Base-by-base conservation (phyloP, 2,329 filamentous ascomycete genomes). In the Colletotrichum tropicicola region DNA sequence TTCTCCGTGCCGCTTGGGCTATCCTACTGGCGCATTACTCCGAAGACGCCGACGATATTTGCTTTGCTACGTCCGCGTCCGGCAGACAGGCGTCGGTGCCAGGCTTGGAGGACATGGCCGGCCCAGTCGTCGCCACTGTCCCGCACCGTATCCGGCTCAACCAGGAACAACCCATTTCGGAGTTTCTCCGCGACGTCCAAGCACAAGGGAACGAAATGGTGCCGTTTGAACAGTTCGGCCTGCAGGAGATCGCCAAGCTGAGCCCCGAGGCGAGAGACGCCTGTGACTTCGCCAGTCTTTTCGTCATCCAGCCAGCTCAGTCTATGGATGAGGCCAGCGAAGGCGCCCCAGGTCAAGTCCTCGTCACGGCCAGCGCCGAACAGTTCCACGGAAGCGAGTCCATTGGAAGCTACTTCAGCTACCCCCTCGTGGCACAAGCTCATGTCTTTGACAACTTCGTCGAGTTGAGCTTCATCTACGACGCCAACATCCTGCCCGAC, bases 1-100 rank as follows among this genome's bases (percentile, higher is more conserved):
- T 79, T 30, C 75, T 83, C 39, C 74, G 78, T 43, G 78, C 77
- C 17, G 79, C 79, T 4, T 82, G 80, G 80, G 77, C 78, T 5
- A 60, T 81, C 13, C 73, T 78, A 2, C 73, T 79, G 1, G 73
- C 74, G 1, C 66, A 76, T 6, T 80, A 80, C 60, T 72, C 78
- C 59, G 74, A 45, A 66, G 73, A 73, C 3, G 70, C 74, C 28
- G 59, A 73, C 9, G 77, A 79, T 49, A 73, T 80, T 25, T 69
- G 78, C 19, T 80, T 81, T 58, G 79, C 78, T 5, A 75, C 77
- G 64, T 78, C 77, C 1, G 30, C 30, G 69, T 80, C 15, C 78
- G 78, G 44, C 77, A 47, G 19, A 47, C 43, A 70, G 3, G 67
- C 27, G 17, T 25, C n/a, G 1, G 45, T 58, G n/a, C 43, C 43